Evolutionary conservation across 495 filamentous ascomycete genomes (phyloP), one percentile per base, ranked within the genome.

Genomic region (Apodospora peruviana): DNA sequence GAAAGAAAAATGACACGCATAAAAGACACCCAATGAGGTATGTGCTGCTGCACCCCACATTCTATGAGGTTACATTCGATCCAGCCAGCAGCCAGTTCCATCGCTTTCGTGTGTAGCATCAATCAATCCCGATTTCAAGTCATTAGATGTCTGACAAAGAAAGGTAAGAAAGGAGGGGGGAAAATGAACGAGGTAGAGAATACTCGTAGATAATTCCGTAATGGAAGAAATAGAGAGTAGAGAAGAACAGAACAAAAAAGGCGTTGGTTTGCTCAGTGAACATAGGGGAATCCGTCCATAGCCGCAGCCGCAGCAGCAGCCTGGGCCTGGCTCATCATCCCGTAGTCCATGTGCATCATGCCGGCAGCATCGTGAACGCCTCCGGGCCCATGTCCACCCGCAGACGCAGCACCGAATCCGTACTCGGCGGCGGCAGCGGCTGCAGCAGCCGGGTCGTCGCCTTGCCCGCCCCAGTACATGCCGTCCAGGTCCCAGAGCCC

Each of bases 401-500:
- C 43, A 20, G 41, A 46, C 10, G 61, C 59, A 25, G 61, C 64
- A 1, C 60, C 51, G 39, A 57, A 65, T 0, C 59, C 46, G 38
- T 59, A 61, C 44, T 55, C 57, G n/a, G 50, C 51, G 19, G 51
- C 53, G 9, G 45, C 45, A 5, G 48, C 55, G 22, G 47, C 22
- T 12, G 43, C 51, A 12, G 47, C 50, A 22, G 7, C 27, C 27
- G 27, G 7, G 7, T 67, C 65, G 40, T 66, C 64, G 10, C 66
- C 42, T 58, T 66, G 64, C 32, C 64, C 56, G 39, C 65, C 61
- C 73, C 73, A 76, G 53, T 63, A 67, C 72, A 75, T 73, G 56
- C 71, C 77, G 53, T 80, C 77, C 1, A 80, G 59, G 55, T 80
- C 75, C 77, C 77, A 80, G 9, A 79, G 62, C 18, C 73, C 71